phyloP scores from a whole-genome alignment of 306 rosid genomes.

The Elaeagnus macrophylla region DNA sequence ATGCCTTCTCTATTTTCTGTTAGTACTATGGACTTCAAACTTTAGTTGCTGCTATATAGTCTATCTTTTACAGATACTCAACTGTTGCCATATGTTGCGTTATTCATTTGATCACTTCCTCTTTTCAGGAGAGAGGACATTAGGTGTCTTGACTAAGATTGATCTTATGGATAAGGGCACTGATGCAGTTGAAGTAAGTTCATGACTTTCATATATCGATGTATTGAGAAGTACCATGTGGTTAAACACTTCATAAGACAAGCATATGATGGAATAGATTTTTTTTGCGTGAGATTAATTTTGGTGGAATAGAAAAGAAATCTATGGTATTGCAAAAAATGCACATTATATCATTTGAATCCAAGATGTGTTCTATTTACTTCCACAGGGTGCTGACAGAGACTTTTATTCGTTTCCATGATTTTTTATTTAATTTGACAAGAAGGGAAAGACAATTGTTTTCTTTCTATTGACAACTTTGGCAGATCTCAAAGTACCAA shows the following conservation, averaged over 20 bases:
- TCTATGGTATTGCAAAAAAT: no score
- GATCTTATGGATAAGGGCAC: constrained; percentile 99
- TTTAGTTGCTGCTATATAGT: not conserved
- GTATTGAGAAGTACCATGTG: not conserved
- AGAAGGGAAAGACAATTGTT: not conserved
- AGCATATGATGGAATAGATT: no score
- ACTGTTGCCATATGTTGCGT: not conserved
- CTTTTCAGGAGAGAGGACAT: constrained; percentile 78
- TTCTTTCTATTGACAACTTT: no score
- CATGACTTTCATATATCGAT: constrained; percentile 8
- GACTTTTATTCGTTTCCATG: not conserved
- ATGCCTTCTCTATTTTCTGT: not conserved
- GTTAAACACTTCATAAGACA: no score
- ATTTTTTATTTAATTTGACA: not conserved
- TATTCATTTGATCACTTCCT: not conserved
- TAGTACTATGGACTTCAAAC: no score
- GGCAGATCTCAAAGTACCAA: no score
- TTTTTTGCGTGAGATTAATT: no score
- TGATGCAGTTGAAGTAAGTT: constrained; percentile 88
- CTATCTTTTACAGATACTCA: not conserved
- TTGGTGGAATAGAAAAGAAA: no score
- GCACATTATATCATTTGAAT: no score
- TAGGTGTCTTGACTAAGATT: constrained; percentile 93
- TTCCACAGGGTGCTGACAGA: no score
- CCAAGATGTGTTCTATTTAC: no score